These are phyloP conservation scores for Hypomontagnella monticulosa DNA, from an alignment of 495 filamentous ascomycete species.

Conservation along the genomic window DNA sequence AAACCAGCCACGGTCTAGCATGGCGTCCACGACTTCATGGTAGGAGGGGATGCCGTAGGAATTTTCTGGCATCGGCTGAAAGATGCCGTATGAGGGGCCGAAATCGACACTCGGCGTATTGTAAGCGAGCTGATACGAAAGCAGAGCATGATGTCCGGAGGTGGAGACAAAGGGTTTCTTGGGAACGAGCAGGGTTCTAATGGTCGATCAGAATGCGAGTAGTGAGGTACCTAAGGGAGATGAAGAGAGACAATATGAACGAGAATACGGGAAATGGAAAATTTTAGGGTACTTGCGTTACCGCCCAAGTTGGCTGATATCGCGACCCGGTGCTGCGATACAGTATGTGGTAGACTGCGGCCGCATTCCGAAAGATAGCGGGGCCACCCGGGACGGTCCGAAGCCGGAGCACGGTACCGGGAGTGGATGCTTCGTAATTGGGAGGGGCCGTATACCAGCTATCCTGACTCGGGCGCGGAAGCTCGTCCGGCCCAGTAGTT, in stretches of 20 bases:
- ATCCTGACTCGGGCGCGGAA: conserved; percentile 49
- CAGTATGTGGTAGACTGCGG: conserved; percentile 49
- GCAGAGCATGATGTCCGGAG: conserved; percentile 41
- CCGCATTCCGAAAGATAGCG: conserved; percentile 3
- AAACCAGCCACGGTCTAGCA: conserved; percentile 25
- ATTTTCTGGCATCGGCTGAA: conserved; percentile 5
- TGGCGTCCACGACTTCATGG: conserved; percentile 14
- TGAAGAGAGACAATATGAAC: too few relatives aligned
- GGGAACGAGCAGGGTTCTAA: conserved; percentile 53
- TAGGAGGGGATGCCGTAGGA: conserved; percentile 11
- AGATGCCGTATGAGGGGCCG: conserved; percentile 19
- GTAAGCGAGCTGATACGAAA: conserved; percentile 59
- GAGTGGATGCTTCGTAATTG: conserved; percentile 47
- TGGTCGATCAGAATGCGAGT: background rate
- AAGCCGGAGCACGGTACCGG: conserved; percentile 55
- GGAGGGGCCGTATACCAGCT: conserved; percentile 58
- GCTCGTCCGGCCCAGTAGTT: conserved; percentile 1
- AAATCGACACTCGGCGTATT: conserved; percentile 49
- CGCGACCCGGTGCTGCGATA: conserved; percentile 58
- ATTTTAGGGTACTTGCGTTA: conserved; percentile 46
- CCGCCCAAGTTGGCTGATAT: conserved; percentile 55
- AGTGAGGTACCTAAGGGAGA: too few relatives aligned
- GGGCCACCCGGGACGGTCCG: conserved; percentile 51
- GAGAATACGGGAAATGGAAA: background rate
- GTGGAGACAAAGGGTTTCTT: conserved; percentile 21